Evolutionary conservation across 1,284 basidiomycete species (phyloP), one percentile per base, ranked within the genome.

Genomic region (Malassezia psittaci): DNA sequence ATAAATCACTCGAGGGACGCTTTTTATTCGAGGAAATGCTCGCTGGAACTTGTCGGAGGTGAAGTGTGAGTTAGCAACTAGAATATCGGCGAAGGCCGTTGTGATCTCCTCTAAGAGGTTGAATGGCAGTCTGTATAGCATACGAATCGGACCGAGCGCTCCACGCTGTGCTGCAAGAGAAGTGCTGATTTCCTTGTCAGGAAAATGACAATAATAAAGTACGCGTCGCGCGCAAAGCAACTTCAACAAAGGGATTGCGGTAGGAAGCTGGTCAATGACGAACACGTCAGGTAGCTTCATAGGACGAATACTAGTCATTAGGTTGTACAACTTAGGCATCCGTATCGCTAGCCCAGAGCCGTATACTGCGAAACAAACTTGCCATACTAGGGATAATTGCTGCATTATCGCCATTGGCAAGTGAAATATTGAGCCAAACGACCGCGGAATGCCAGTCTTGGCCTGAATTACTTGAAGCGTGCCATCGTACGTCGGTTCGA

Each of bases 161-260:
- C 60, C 68, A 29, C 60, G 54, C 59, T 71, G 69, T 51, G 63
- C 59, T 5, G 68, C 64, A 39, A 77, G 74, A 11, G 69, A 63
- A 15, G 85, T 83, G 2, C 84, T 80, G 62, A 85, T 87, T 18
- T 82, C 83, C 1, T 87, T 88, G 50, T 74, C 71, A 0, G 94
- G 93, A 68, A 96, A 98, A 75, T 98, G 93, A 67, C 90, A 94
- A 76, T 98, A 98, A 77, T 96, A 98, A 15, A 98, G 83, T 21
- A 94, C 86, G 1, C 88, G 83, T 10, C 83, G 87, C 11, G 79
- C 79, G 2, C 80, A 81, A 10, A 87, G 72, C 49, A 79, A 74
- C 12, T 87, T 81, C 1, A 98, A 79, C 59, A 93, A 78, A 0
- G 93, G 93, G 16, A 96, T 80, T 58, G 86, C 89, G 1, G 89